phyloP scores from a whole-genome alignment of 208 protist genomes.

The Lotmaria passim region DNA sequence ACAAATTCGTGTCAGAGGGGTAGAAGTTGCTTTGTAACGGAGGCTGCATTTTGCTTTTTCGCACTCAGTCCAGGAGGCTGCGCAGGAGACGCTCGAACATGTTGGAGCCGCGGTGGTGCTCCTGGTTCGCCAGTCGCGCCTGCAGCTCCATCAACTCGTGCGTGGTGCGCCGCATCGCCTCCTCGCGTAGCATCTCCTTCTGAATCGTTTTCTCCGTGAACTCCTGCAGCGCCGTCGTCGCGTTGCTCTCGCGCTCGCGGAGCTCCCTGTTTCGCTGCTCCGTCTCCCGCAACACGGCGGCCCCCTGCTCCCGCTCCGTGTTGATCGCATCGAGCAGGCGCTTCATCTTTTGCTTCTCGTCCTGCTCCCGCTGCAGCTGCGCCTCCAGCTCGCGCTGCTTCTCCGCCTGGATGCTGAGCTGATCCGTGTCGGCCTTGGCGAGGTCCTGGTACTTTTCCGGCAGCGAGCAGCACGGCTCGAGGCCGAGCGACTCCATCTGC shows the following conservation, averaged over 20 bases:
- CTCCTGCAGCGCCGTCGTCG: constrained; percentile 44
- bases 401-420: constrained; percentile 55
- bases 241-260: constrained; percentile 53
- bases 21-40: too few species aligned
- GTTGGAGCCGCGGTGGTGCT: constrained; percentile 39
- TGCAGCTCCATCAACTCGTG: constrained; percentile 72
- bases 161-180: constrained; percentile 59
- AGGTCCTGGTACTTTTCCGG: constrained; percentile 74
- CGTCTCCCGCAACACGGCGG: constrained; percentile 48
- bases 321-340: constrained; percentile 67
- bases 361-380: constrained; percentile 53
- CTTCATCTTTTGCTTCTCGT: constrained; percentile 65
- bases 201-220: constrained; percentile 54
- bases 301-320: constrained; percentile 64
- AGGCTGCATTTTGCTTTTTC: too few species aligned
- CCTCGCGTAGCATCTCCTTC: constrained; percentile 68
- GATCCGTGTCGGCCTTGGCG: constrained; percentile 52
- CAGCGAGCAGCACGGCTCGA: constrained; percentile 72
- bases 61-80: constrained; percentile 22
- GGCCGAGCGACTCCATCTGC: constrained; percentile 70
- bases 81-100: constrained; percentile 47
- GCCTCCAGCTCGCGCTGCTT: constrained; percentile 72
- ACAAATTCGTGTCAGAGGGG: background rate
- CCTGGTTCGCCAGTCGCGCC: constrained; percentile 45
- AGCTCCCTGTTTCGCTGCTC: constrained; percentile 60